Evolutionary conservation across 768 basidiomycete genomes (phyloP).

Genomic region (Thelephora aurantiotincta): DNA sequence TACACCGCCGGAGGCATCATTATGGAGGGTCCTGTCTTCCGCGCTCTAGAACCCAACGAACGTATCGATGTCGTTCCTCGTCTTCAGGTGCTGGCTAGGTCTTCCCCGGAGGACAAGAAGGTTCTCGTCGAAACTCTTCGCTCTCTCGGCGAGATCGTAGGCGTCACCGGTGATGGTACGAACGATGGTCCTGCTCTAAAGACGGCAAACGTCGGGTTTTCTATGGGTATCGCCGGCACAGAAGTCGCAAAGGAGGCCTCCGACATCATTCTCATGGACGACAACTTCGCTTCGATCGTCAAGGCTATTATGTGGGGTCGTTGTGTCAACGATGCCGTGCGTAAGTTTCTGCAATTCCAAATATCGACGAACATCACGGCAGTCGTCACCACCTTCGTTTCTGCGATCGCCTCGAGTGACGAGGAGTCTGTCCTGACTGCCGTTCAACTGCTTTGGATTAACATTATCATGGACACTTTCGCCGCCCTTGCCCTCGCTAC

Average conservation of each 20-base stretch:
- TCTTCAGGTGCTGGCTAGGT: slow-evolving; percentile 92
- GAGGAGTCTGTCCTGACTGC: slow-evolving; percentile 86
- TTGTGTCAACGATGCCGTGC: slow-evolving; percentile 94
- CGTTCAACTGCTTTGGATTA: slow-evolving; percentile 96
- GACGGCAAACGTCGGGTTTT: slow-evolving; percentile 93
- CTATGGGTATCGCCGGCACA: slow-evolving; percentile 92
- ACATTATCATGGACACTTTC: slow-evolving; percentile 98
- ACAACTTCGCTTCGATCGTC: slow-evolving; percentile 92
- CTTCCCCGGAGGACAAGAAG: slow-evolving; percentile 95
- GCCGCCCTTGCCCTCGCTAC: slow-evolving; percentile 96
- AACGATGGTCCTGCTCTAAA: slow-evolving; percentile 97
- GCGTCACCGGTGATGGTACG: slow-evolving; percentile 95
- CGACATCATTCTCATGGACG: slow-evolving; percentile 97
- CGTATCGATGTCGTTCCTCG: slow-evolving; percentile 78
- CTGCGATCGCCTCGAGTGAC: slow-evolving; percentile 64
- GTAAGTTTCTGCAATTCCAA: slow-evolving; percentile 96
- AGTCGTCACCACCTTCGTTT: slow-evolving; percentile 84
- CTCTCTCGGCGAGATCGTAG: slow-evolving; percentile 77
- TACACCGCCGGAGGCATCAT: slow-evolving; percentile 88
- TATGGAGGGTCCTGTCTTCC: slow-evolving; percentile 95
- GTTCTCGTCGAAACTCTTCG: slow-evolving; percentile 82
- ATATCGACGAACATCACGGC: slow-evolving; percentile 91
- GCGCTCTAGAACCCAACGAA: slow-evolving; percentile 55
- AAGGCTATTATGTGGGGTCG: slow-evolving; percentile 99
- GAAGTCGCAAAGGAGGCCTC: slow-evolving; percentile 99